phyloP scores from a whole-genome alignment of 345 rosid species.

The Eucalyptus tenuipes region DNA sequence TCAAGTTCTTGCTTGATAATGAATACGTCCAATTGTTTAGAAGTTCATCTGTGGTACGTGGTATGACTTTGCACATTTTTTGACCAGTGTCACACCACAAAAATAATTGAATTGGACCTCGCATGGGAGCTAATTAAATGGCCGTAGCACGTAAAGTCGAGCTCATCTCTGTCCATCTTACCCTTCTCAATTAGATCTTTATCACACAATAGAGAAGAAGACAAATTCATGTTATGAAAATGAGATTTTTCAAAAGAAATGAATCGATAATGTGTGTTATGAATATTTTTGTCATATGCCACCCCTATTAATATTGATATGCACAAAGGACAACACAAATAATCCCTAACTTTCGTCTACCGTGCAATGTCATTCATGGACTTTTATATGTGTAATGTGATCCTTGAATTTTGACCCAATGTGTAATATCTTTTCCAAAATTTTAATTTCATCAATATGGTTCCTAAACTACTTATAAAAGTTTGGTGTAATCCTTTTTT shows the following conservation, averaged over 20 bases:
- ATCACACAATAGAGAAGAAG: not conserved
- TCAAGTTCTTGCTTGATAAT: not conserved
- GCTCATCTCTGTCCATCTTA: not conserved
- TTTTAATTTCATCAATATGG: not conserved
- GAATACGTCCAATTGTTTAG: not conserved
- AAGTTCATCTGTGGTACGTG: not conserved
- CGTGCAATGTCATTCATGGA: accelerated
- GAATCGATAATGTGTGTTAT: not conserved
- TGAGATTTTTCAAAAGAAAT: not conserved
- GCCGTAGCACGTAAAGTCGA: not conserved
- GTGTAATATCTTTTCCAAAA: accelerated
- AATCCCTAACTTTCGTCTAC: not conserved
- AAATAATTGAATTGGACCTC: not conserved
- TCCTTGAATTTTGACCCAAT: accelerated
- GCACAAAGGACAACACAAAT: not conserved
- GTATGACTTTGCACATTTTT: not conserved
- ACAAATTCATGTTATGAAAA: not conserved
- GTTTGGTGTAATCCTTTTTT: not conserved
- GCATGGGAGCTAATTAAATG: not conserved
- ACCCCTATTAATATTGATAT: not conserved
- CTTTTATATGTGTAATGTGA: accelerated
- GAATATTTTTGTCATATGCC: not conserved
- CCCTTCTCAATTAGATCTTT: not conserved
- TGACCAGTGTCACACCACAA: not conserved
- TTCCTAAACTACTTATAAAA: not conserved